These are phyloP conservation scores for Alternaria solani DNA, from an alignment of 2,329 filamentous ascomycete species.

Conservation along the genomic window DNA sequence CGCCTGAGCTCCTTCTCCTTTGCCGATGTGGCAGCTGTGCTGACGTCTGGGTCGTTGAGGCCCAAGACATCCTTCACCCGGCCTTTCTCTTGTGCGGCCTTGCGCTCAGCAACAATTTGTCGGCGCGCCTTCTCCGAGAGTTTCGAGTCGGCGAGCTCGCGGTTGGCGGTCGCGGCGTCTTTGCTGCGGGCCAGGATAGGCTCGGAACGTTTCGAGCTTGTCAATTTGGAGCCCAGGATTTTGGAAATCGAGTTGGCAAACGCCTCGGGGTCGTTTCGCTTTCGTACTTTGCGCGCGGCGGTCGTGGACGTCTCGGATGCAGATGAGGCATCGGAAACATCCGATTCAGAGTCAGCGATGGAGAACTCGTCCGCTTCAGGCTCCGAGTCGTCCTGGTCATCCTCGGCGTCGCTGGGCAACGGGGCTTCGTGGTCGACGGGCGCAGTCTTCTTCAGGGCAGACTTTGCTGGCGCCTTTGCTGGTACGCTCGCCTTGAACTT, in stretches of 20 bases:
- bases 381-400: conserved; percentile 34
- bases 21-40: conserved; percentile 65
- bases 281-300: conserved; percentile 64
- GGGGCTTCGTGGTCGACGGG: conserved; percentile 40
- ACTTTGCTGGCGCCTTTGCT: conserved; percentile 26
- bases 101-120: conserved; percentile 82
- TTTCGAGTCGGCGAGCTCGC: conserved; percentile 75
- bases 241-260: conserved; percentile 94
- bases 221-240: conserved; percentile 89
- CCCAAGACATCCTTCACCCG: conserved; percentile 86
- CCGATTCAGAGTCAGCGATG: conserved; percentile 42
- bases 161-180: conserved; percentile 74
- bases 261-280: conserved; percentile 89
- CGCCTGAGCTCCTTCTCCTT: conserved; percentile 83
- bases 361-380: conserved; percentile 47
- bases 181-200: conserved; percentile 89
- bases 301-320: conserved; percentile 46
- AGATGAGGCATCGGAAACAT: conserved; percentile 49
- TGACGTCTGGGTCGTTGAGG: conserved; percentile 59
- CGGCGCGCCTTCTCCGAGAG: conserved; percentile 83
- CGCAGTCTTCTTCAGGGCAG: conserved; percentile 36
- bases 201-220: conserved; percentile 80
- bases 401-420: conserved; percentile 35
- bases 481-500: conserved; percentile 32
- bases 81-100: conserved; percentile 81